Base-by-base conservation (phyloP, 495 filamentous ascomycete genomes). In the Neurospora tetraspora region DNA sequence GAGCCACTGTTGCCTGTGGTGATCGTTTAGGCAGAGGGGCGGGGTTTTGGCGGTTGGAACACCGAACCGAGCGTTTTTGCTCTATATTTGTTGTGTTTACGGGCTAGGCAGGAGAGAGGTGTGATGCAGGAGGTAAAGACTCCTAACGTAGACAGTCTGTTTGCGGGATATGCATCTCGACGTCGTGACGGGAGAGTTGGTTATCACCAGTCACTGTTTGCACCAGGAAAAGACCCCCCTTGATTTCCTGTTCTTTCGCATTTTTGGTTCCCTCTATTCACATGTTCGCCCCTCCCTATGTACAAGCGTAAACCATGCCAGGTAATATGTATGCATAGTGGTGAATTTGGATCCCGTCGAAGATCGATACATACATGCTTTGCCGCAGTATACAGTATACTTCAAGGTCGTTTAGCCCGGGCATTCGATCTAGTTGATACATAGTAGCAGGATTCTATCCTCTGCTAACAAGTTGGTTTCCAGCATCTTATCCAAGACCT, bases 401-500 rank as follows among this genome's bases (percentile, higher is more conserved):
- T 12, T 53, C 11, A 6, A 31, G 20, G 47, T 27, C 23, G 20
- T 59, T 14, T 14, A 27, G 47, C 20, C 47, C 20, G 20, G 10
- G 10, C 47, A 59, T 27, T 59, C 47, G n/a, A 20, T 23, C 9
- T 53, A 53, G 45, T 59, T 59, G 23, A 16, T 61, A 31, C 12
- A 27, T 31, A 31, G 23, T 59, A 59, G 14, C 23, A 61, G 20
- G 1, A 27, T 61, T 59, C 47, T 14, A 12, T 59, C 11, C 11
- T 27, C 53, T 31, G 53, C 27, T 18, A 9, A 36, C 27, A 18
- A 34, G 14, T 36, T 36, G 53, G 27, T 36, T 69, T 20, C 69
- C 74, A 47, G 76, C n/a, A 69, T 59, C n/a, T 88, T 88, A 92
- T 61, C 94, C 94, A 71, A 99, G 82, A 34, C 96, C 96, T 34